Evolutionary conservation across 2,329 filamentous ascomycete genomes (phyloP), one percentile per base, ranked within the genome.

Genomic region (Bipolaris victoriae): DNA sequence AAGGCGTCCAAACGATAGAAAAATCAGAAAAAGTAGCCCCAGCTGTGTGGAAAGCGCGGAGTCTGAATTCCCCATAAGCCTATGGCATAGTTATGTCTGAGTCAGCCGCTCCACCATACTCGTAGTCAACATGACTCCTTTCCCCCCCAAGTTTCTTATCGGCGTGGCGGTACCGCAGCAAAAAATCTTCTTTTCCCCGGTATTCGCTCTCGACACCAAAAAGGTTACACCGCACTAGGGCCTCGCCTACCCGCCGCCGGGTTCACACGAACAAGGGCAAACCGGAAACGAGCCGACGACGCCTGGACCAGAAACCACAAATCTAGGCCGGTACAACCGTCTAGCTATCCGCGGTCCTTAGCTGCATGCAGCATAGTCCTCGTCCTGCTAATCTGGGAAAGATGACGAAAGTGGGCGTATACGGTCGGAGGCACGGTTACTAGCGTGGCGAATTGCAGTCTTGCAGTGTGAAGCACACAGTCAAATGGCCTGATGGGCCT

Each of bases 281-380:
- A 50, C 37, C 31, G 15, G 26, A 45, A 31, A 33, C n/a, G 10
- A 45, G 26, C 26, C 43, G 43, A 29, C 26, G 26, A 26, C 26
- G 48, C 20, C 36, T 37, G 29, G 43, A 24, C 43, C 26, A 46
- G 33, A 18, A 18, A 35, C 9, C 18, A 24, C 53, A 41, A 41
- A 47, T 58, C 56, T 55, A 55, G 33, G 24, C 56, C 52, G 45
- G 44, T 24, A 41, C 20, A 55, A 39, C 43, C 56, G 47, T 45
- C 5, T 36, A 44, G 29, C 15, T 16, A 56, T 24, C 53, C 40
- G 53, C 48, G 40, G 24, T 24, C 26, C 26, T 46, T 40, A 20
- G 22, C 37, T 39, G 20, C 36, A 18, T 33, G 26, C 43, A 46
- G 43, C 16, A 16, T 46, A 33, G 43, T 10, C 7, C 16, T 3